Evolutionary conservation across 1,284 basidiomycete species (phyloP).

Genomic region (Takashimella tepidaria): DNA sequence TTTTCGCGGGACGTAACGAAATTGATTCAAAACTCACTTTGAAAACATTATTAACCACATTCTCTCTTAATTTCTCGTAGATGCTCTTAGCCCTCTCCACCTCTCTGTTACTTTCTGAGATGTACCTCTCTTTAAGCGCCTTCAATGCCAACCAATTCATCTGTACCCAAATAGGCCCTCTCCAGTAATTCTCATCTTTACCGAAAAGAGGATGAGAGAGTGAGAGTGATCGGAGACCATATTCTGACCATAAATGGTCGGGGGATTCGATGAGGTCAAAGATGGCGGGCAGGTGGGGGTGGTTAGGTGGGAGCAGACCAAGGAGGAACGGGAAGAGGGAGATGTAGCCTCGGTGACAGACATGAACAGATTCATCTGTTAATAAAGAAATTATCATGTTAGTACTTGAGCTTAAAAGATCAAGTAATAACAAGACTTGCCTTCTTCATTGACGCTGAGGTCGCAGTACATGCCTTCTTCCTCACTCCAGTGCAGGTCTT

Average conservation of each 20-base stretch:
- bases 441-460: conserved; percentile 73
- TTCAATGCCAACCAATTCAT: conserved; percentile 85
- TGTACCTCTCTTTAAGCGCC: conserved; percentile 52
- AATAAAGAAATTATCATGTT: neutral
- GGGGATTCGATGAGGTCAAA: conserved; percentile 75
- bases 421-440: conserved; percentile 47
- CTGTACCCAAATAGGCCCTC: conserved; percentile 91
- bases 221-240: conserved; percentile 80
- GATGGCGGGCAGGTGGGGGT: conserved; percentile 70
- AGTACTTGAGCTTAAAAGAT: neutral
- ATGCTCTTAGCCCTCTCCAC: conserved; percentile 67
- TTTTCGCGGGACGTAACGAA: too few species aligned
- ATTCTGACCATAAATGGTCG: conserved; percentile 81
- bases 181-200: conserved; percentile 91
- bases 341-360: conserved; percentile 87
- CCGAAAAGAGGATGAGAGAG: conserved; percentile 81
- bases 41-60: conserved; percentile 78
- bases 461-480: conserved; percentile 89
- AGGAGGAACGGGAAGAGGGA: conserved; percentile 89
- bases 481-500: conserved; percentile 90
- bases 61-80: conserved; percentile 70
- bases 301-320: conserved; percentile 66
- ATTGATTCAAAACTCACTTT: conserved; percentile 65
- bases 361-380: conserved; percentile 78
- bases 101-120: conserved; percentile 62